Evolutionary conservation across 108 stramenopile species (phyloP), one percentile per base, ranked within the genome.

Genomic region (Cyclotella kingstonii): DNA sequence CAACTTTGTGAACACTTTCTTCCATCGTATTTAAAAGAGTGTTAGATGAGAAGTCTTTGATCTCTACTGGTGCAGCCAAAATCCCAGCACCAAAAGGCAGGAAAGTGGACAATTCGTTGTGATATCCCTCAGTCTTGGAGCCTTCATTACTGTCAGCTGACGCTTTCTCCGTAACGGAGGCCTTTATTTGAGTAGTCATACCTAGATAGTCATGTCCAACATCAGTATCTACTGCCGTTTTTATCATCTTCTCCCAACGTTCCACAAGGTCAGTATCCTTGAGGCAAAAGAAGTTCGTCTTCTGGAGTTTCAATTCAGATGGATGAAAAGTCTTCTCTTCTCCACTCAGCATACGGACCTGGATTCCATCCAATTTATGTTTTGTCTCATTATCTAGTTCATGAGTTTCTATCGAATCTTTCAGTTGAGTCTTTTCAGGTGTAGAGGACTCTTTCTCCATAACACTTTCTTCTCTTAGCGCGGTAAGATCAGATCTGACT

Each of bases 171-270:
- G 28, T 27, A 55, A 58, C 21, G 8, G 72, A 34, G 30, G 72
- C 15, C 53, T 59, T 41, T 49, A 61, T 54, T 22, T 66, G 43
- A 40, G 39, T 31, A 19, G 66, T 56, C 81, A 86, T 84, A 11
- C 76, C 87, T 26, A 58, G 57, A 25, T 77, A 29, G 43, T 88
- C 90, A 34, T 86, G 50, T 48, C 70, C 44, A 12, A 53, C 25
- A 39, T 72, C 72, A 3, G 77, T 75, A 17, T 60, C 25, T n/a
- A 71, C 7, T 14, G 85, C 85, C 23, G 77, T 80, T 15, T 85
- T 78, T 7, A 70, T 50, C 76, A 88, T 82, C 8, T 31, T 56
- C 28, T 80, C 71, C 90, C 90, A 92, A 25, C 91, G 80, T 19
- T 55, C 58, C 18, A 67, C 78, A 2, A 92, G 75, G 26, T 66